Conservation (phyloP, 441 rosid genomes). For the Erodium trifolium region DNA sequence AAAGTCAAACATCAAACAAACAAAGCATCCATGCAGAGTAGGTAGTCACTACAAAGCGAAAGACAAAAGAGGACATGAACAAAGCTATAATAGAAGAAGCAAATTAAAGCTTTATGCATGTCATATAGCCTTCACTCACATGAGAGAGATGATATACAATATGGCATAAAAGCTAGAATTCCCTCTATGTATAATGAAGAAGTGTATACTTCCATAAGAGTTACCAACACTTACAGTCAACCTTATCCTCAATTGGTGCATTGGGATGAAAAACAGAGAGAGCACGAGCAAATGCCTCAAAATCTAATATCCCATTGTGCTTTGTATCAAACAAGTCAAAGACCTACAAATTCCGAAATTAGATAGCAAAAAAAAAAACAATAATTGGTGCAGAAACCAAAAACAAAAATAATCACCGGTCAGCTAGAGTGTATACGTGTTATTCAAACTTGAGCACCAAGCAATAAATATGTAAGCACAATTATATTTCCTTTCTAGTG, state of each 20-base stretch:
- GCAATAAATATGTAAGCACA: conserved; percentile 1
- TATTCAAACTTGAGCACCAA: conserved; percentile 2
- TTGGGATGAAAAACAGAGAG: conserved; percentile 94
- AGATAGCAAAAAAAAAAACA: neutral
- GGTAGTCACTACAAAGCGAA: neutral
- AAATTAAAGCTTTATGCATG: neutral
- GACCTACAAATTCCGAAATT: conserved; percentile 36
- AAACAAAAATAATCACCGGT: neutral
- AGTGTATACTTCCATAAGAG: neutral
- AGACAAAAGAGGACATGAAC: neutral
- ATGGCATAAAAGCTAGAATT: neutral
- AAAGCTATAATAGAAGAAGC: neutral
- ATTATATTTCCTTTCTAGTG: neutral
- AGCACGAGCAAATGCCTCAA: conserved; percentile 94
- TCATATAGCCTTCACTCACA: neutral
- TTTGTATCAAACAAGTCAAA: conserved; percentile 91
- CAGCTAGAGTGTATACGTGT: neutral
- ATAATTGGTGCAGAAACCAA: conserved; percentile 3
- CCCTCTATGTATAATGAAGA: neutral
- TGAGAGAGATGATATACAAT: no score
- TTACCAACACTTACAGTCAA: conserved; percentile 35
- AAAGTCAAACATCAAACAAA: conserved; percentile 6
- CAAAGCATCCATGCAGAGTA: neutral
- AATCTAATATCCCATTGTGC: conserved; percentile 90
- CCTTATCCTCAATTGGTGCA: conserved; percentile 81